phyloP scores from a whole-genome alignment of 2,329 filamentous ascomycete genomes.

The Apiospora phragmitis region DNA sequence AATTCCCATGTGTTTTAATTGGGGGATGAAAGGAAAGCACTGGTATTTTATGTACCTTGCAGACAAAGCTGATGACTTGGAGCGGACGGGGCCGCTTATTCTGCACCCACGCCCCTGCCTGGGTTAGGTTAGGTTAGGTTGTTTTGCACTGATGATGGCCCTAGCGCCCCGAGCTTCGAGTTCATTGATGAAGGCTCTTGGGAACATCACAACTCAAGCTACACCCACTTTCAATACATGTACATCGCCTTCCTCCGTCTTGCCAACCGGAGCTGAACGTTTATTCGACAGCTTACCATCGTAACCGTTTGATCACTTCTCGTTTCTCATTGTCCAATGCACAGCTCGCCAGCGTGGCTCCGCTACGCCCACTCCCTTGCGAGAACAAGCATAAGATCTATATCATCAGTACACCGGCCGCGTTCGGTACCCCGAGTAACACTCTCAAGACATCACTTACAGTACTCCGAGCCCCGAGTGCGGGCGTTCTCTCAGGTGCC shows the following conservation, averaged over 20 bases:
- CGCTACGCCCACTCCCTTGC: constrained; percentile 9
- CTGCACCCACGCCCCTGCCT: background rate
- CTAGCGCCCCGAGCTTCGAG: background rate
- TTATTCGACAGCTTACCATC: background rate
- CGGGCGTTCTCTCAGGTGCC: background rate
- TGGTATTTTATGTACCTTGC: no score
- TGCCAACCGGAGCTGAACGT: background rate
- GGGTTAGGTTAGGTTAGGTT: background rate
- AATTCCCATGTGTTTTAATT: no score
- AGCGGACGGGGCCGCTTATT: background rate
- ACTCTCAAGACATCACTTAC: background rate
- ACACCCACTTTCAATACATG: background rate
- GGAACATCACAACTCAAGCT: background rate
- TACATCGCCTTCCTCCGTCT: background rate
- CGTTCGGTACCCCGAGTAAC: background rate
- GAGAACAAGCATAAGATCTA: background rate
- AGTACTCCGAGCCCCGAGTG: background rate
- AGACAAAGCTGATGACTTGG: background rate
- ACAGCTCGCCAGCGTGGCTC: background rate
- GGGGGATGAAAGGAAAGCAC: no score
- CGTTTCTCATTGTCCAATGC: background rate
- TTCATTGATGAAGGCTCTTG: no score
- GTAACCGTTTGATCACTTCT: background rate
- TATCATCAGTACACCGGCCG: background rate
- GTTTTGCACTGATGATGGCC: background rate